Base-by-base conservation (phyloP, 768 basidiomycete species). In the Pleurotus tuber-regium region DNA sequence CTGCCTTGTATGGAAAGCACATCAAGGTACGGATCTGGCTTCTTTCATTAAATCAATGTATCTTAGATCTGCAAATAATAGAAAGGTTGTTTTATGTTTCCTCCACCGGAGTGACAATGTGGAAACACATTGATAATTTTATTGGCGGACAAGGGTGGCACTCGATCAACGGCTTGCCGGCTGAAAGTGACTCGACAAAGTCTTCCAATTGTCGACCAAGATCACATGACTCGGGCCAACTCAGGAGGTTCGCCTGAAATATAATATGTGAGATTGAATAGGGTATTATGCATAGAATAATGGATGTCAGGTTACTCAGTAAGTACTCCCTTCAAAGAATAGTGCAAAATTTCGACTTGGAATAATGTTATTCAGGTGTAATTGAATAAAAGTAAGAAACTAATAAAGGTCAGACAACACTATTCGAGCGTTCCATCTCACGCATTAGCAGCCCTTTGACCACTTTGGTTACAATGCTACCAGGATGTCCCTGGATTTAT, bases 401-500 rank as follows among this genome's bases (percentile, higher is more conserved):
- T 36, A 14, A 18, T 14, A 36, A 36, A 36, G 33, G 33, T 36
- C 33, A 36, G 33, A 36, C 33, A 18, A 18, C 14, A 36, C 33
- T 36, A 18, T 36, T 36, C 18, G 14, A 36, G 18, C 14, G 33
- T 36, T 36, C 18, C 33, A 36, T 14, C 33, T 36, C 18, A 18
- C 6, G 33, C 33, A 14, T 36, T 14, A 36, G 14, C 18, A 18
- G 18, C 14, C 33, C 18, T 36, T 36, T 18, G 18, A 18, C 33
- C n/a, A n/a, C 33, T 36, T 36, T 18, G 33, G 18, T 18, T 36
- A 14, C 33, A 36, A 36, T 36, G 33, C 33, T 18, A 12, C 31
- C 31, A 19, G 48, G 36, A 33, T 50, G 25, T 56, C 41, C n/a
- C 26, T 39, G 23, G 28, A 36, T 54, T 52, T 61, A 50, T 52